Evolutionary conservation across 495 filamentous ascomycete species (phyloP), one percentile per base, ranked within the genome.

Genomic region (Penicillium bovifimosum): DNA sequence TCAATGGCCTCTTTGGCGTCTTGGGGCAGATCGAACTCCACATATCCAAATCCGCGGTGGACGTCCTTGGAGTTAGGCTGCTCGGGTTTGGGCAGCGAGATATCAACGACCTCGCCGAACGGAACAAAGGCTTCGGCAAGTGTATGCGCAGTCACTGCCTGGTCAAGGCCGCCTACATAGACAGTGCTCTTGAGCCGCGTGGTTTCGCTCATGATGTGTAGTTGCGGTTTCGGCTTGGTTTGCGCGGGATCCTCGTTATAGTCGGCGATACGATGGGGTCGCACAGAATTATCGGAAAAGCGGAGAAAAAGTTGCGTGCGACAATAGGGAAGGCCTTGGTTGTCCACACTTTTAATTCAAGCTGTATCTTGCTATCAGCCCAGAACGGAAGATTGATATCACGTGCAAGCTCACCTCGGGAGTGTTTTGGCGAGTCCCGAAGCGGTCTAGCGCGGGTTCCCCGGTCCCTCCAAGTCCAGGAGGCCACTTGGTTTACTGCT

Each of bases 1-100:
- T 97, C 90, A 64, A 99, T 96, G 33, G 93, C 93, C 69, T 96
- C 93, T 53, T 84, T 86, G 41, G 91, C 91, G 71, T 99, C 93
- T 47, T 83, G 83, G 17, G 83, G 77, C 31, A 87, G 74, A 61
- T 96, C 90, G 67, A 88, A 99, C 63, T 99, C 93, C 33, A 99
- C 88, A 62, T 97, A 97, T 55, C 91, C 95, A 69, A 96, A 99
- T 0, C 93, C 93, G 43, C 91, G 76, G 67, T 99, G 93, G 9
- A 80, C 75, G 10, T 95, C 90, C 29, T 75, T 83, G 34, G 80
- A 72, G 50, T 77, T 80, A 47, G 83, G 84, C 48, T 83, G 68
- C 53, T 95, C 88, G 44, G 93, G 86, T 64, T 88, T 90, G 28
- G 93, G 93, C 18, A 98, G 74, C 11, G 88, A 86, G 52, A 98